Base-by-base conservation (phyloP, 768 basidiomycete species). In the Melanogaster broomeanus region DNA sequence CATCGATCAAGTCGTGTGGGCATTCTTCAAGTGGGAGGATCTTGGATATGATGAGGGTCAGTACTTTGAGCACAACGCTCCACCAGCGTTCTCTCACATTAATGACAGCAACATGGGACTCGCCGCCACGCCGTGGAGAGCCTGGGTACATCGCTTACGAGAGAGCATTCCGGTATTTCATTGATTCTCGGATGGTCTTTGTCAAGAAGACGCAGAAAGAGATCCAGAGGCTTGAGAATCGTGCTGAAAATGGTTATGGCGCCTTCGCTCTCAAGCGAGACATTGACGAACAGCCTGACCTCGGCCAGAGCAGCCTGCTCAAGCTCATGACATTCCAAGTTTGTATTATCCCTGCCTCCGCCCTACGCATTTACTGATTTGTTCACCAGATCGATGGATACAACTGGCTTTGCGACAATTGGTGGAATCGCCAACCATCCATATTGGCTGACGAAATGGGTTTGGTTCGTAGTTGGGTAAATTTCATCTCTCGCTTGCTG, bases 391-490 rank as follows among this genome's bases (percentile, higher is more conserved):
- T 88, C 8, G 85, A 89, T 25, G 90, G 89, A 30, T 85, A 91
- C 47, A 90, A 90, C 48, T 92, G 89, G 91, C 74, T 93, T 41
- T 85, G 81, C 57, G 82, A 86, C 57, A 92, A 93, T 55, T 95
- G 93, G 93, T 92, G 87, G 85, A 85, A 81, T 56, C 78, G 75
- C 38, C 92, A 92, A 55, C 82, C 84, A 38, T 92, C 87, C 55
- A 95, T 95, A 56, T 79, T 98, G 19, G 96, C 97, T 3, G 97
- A 99, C 65, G 97, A 98, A 69, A 98, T 99, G 97, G 94, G 94
- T 52, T 71, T 94, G 65, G 93, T 91, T 67, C 45, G 76, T 64
- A 24, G 21, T 37, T 34, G 42, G 21, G 51, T 30, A 10, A 4
- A 33, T 24, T 30, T 21, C 18, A 35, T 18, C 13, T 41, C 4